These are phyloP conservation scores for Debaryomyces tyrocola DNA, from an alignment of 805 yeast species.

Conservation along the genomic window DNA sequence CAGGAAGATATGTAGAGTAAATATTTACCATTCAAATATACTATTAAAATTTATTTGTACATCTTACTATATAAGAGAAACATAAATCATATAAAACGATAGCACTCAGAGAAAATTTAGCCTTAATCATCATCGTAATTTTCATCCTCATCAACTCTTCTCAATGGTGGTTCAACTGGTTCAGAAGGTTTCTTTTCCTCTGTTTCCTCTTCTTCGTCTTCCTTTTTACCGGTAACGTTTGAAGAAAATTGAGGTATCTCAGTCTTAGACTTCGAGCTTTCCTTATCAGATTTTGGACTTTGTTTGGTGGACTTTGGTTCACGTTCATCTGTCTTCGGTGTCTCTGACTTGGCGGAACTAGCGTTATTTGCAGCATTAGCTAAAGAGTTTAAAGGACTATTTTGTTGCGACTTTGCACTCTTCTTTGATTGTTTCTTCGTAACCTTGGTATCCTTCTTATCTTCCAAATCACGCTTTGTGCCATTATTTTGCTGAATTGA, in stretches of 20 bases:
- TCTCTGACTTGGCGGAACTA: not conserved
- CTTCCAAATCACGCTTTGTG: constrained; percentile 39
- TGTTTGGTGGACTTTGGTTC: constrained; percentile 3
- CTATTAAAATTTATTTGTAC: not conserved
- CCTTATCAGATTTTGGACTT: constrained; percentile 2
- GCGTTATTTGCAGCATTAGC: constrained; percentile 26
- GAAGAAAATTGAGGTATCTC: constrained; percentile 18
- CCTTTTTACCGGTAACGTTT: constrained; percentile 16
- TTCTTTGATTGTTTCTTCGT: constrained; percentile 19
- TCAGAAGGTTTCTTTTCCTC: constrained; percentile 26
- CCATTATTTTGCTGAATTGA: constrained; percentile 7
- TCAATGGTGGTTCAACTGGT: constrained; percentile 44
- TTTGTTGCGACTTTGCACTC: constrained; percentile 6
- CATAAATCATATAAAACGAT: not conserved
- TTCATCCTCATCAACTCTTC: constrained; percentile 47
- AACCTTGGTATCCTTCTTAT: constrained; percentile 31
- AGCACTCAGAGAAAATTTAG: not conserved
- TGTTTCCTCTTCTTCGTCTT: constrained; percentile 23
- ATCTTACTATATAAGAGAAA: not conserved
- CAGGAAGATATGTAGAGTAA: not conserved
- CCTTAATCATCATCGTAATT: constrained; percentile 41
- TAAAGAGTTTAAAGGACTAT: constrained; percentile 21
- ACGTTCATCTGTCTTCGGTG: constrained; percentile 9
- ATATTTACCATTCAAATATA: not conserved
- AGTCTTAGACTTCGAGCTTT: constrained; percentile 1